Percentiles rank a stretch among this genome's conserved stretches.
Evolutionary conservation across 2,329 filamentous ascomycete species (phyloP).

Genomic region (Tolypocladium capitatum): DNA sequence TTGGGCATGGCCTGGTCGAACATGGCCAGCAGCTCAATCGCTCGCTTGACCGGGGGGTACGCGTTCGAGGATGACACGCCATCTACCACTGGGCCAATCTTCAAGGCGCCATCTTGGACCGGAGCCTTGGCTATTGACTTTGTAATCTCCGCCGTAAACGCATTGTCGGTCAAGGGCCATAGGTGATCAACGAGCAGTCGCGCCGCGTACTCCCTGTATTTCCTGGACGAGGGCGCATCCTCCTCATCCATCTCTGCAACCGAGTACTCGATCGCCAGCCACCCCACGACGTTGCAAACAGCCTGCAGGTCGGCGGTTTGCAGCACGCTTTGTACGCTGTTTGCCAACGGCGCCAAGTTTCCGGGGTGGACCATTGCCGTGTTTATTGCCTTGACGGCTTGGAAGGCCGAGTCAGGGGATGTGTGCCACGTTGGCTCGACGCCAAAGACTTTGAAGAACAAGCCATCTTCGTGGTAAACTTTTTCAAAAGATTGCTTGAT

Average conservation of each 20-base stretch:
- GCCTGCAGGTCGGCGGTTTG: conserved; percentile 33
- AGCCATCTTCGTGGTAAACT: conserved; percentile 37
- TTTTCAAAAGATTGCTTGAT: conserved; percentile 48
- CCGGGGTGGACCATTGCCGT: conserved; percentile 39
- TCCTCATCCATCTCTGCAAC: conserved; percentile 44
- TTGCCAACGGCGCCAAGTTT: conserved; percentile 39
- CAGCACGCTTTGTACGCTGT: conserved; percentile 34
- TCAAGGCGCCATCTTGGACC: conserved; percentile 33
- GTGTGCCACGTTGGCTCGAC: conserved; percentile 40
- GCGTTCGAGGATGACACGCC: conserved; percentile 42
- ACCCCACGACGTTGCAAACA: conserved; percentile 42
- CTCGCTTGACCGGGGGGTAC: conserved; percentile 43
- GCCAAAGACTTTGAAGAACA: conserved; percentile 43
- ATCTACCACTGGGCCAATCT: conserved; percentile 34
- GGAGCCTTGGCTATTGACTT: conserved; percentile 38
- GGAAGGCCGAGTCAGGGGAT: conserved; percentile 36
- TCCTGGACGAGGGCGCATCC: conserved; percentile 36
- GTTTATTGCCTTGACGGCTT: conserved; percentile 33
- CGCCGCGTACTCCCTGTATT: conserved; percentile 43
- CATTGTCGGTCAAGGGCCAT: conserved; percentile 41
- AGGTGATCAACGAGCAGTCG: conserved; percentile 42
- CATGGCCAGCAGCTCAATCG: conserved; percentile 44
- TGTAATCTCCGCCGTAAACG: conserved; percentile 41
- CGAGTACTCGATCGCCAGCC: conserved; percentile 45
- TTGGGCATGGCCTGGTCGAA: conserved; percentile 54